Base-by-base conservation (phyloP, 306 rosid genomes). In the Delonix regia region DNA sequence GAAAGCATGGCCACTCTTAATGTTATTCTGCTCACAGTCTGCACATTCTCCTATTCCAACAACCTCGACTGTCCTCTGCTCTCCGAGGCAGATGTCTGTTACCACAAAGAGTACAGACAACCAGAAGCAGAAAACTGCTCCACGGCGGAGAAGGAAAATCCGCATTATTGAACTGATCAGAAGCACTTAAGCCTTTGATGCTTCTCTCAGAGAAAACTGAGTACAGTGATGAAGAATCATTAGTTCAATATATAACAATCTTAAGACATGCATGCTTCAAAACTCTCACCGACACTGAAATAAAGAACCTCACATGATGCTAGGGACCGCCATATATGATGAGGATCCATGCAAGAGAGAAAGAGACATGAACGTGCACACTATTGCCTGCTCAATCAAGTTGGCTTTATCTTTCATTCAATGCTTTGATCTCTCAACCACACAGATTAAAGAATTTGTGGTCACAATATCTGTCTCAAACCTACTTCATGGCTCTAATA, bases 11-110 rank as follows among this genome's bases (percentile, higher is more conserved):
- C 52, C 81, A 27, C 53, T 73, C 74, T 95, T 82, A 80, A 95
- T 85, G 64, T 82, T 89, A 27, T 84, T 82, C 82, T 86, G 53
- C 27, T 76, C 71, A 80, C 98, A 92, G 62, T 92, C 98, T 51
- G 90, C 81, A 48, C 99, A 95, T 84, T 92, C 96, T 83, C 96
- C 98, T 2, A 78, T 9, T 3, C 99, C 99, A 68, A 92, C 89
- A 47, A 95, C 94, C 83, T 92, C 87, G 9, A 89, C 87, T 59
- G 84, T 84, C 80, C 78, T 86, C 27, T 83, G 88, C 56, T 82
- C 86, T 71, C 90, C 95, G 72, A 60, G 59, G 81, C 94, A 87
- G 52, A 85, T 80, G 66, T 85, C 83, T 39, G 63, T 69, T 49
- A 39, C 82, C 68, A 85, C 80, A 68, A 86, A 83, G 71, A 83